Evolutionary conservation across 352 stramenopile species (phyloP), one percentile per base, ranked within the genome.

Genomic region (Phytophthora hybrid): DNA sequence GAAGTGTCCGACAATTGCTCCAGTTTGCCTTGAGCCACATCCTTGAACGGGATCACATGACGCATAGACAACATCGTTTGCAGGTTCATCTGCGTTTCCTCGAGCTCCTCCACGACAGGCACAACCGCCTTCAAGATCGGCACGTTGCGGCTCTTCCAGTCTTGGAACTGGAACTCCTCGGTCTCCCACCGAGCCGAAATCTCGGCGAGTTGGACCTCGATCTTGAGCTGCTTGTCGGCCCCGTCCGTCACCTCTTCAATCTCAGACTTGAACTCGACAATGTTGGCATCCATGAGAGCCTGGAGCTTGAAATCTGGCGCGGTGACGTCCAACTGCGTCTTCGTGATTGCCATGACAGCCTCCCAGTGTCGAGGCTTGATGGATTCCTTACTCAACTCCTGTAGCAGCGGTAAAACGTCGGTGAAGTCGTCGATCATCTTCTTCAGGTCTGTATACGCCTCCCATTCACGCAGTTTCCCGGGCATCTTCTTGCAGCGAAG

Each of bases 381-480:
- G 10, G 93, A 99, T 54, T 98, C 90, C 63, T 99, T 99, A 37
- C 96, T 98, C 19, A 99, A 80, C 63, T 99, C 97, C 68, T 98
- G 92, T 2, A 99, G 74, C 5, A 99, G 76, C 11, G 98, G 98
- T 7, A 99, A 73, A 7, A 99, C 94, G 53, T 97, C 97, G 2
- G 98, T 98, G 62, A 99, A 99, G 69, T 99, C 97, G 68, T 99
- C 95, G 66, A 99, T 99, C 87, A 98, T 97, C 61, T 96, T 93
- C 72, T 98, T 98, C 1, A 99, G 76, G 56, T 98, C 93, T 1
- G 95, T 97, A 79, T 99, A 99, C 6, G 98, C 98, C 44, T 99
- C 95, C 91, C 98, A 99, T 61, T 99, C 96, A 51, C 97, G 89
- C 51, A 99, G 82, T 66, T 98, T 98, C 4, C 89, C 89, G 2